phyloP scores from a whole-genome alignment of 352 stramenopile species.

The Plasmopara muralis region DNA sequence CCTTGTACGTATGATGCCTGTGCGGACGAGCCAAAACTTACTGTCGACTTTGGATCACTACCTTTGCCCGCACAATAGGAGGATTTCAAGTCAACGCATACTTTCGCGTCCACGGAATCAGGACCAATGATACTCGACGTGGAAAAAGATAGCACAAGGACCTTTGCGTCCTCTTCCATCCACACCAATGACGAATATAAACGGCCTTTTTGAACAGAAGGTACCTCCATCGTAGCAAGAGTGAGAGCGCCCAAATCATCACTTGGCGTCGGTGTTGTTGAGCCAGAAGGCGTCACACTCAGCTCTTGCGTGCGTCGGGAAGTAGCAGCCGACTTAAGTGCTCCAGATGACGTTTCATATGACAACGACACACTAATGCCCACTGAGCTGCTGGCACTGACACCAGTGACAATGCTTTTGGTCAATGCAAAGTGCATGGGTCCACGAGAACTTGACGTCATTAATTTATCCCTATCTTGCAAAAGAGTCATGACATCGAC shows the following conservation, averaged over 20 bases:
- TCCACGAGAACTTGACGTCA: conserved; percentile 35
- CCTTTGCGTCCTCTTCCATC: conserved; percentile 59
- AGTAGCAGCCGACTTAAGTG: conserved; percentile 28
- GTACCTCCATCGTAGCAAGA: conserved; percentile 56
- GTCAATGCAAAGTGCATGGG: conserved; percentile 52
- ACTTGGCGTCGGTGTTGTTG: conserved; percentile 11
- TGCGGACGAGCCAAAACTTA: conserved; percentile 35
- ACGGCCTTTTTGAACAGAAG: conserved; percentile 29
- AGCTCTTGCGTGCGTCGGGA: conserved; percentile 42
- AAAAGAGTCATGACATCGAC: conserved; percentile 60
- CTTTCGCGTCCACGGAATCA: conserved; percentile 51
- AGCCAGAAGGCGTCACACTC: conserved; percentile 24
- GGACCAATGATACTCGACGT: conserved; percentile 65
- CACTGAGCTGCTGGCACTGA: conserved; percentile 24
- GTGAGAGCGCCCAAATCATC: conserved; percentile 39
- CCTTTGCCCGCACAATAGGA: conserved; percentile 45
- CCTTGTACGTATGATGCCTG: conserved; percentile 59
- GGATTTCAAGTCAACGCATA: conserved; percentile 64
- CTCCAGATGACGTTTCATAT: conserved; percentile 43
- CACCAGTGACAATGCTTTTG: conserved; percentile 58
- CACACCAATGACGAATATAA: conserved; percentile 72
- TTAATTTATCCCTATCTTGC: conserved; percentile 40
- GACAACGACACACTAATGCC: conserved; percentile 46
- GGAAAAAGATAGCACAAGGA: conserved; percentile 69
- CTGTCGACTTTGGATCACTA: conserved; percentile 32